Evolutionary conservation across 768 basidiomycete genomes (phyloP).

Genomic region (Polyporus arcularius): DNA sequence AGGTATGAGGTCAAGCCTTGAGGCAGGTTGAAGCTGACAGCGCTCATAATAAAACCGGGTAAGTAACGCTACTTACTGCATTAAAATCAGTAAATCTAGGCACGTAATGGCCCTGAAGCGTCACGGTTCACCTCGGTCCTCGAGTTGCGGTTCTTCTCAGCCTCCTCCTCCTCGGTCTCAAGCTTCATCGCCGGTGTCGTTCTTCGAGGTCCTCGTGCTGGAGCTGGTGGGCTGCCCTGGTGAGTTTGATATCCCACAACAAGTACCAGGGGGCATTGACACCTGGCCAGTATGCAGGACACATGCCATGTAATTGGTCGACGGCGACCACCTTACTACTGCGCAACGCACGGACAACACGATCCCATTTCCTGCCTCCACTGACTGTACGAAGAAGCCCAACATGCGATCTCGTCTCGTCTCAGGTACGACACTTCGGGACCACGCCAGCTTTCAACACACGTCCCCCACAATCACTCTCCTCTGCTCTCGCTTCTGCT

Average conservation of each 20-base stretch:
- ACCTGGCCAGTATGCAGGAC: constrained; percentile 54
- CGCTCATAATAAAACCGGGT: too few species aligned
- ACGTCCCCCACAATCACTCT: neutral
- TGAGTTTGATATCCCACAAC: constrained; percentile 12
- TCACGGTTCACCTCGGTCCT: too few species aligned
- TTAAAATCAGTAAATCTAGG: too few species aligned
- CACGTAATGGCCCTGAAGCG: too few species aligned
- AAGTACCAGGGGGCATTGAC: constrained; percentile 1
- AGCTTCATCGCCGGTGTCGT: too few species aligned
- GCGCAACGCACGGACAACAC: neutral
- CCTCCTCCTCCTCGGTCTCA: too few species aligned
- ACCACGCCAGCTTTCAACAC: neutral
- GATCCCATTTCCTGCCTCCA: neutral
- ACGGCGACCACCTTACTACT: constrained; percentile 48
- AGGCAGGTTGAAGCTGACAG: too few species aligned
- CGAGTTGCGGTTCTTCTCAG: too few species aligned
- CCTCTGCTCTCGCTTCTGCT: neutral
- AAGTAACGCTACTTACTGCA: too few species aligned
- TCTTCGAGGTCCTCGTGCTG: neutral
- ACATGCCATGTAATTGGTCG: constrained; percentile 73
- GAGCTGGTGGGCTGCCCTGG: constrained; percentile 29
- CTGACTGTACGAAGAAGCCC: too few species aligned
- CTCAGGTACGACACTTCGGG: neutral
- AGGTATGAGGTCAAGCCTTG: too few species aligned
- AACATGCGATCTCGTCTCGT: too few species aligned